These are phyloP conservation scores for Agrocybe praecox DNA, from an alignment of 768 basidiomycete genomes.

Conservation along the genomic window DNA sequence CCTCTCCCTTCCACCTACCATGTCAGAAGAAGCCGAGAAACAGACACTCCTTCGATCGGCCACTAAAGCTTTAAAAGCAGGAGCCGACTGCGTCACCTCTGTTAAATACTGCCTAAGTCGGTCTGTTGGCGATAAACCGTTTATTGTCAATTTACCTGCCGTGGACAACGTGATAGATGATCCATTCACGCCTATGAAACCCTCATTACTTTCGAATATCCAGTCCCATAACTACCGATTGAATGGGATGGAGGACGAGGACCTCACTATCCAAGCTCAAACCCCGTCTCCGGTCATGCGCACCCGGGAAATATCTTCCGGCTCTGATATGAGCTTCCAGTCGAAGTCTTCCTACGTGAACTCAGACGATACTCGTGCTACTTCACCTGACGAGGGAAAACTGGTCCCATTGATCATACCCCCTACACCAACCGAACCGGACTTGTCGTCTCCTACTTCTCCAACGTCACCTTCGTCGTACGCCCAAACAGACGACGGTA, in stretches of 20 bases:
- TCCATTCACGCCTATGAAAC: slow-evolving; percentile 50
- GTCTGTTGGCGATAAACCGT: slow-evolving; percentile 59
- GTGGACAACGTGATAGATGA: slow-evolving; percentile 45
- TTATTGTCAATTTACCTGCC: slow-evolving; percentile 65
- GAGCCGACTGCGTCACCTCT: slow-evolving; percentile 84
- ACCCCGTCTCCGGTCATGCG: slow-evolving; percentile 32
- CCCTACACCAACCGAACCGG: slow-evolving; percentile 38
- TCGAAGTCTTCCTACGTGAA: slow-evolving; percentile 48
- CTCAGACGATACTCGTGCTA: slow-evolving; percentile 52
- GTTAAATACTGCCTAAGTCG: slow-evolving; percentile 82
- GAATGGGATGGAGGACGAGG: slow-evolving; percentile 52
- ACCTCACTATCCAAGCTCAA: slow-evolving; percentile 60
- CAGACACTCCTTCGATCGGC: slow-evolving; percentile 78
- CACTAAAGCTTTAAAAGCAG: slow-evolving; percentile 84
- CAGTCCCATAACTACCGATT: slow-evolving; percentile 37
- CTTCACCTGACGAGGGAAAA: slow-evolving; percentile 49
- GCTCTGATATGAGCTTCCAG: slow-evolving; percentile 52
- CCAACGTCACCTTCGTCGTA: slow-evolving; percentile 53
- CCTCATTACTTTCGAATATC: slow-evolving; percentile 39
- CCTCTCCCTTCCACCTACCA: slow-evolving; percentile 40
- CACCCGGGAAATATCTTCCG: slow-evolving; percentile 43
- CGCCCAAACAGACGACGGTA: slow-evolving; percentile 52
- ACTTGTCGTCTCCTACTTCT: slow-evolving; percentile 56
- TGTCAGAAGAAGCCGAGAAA: slow-evolving; percentile 85
- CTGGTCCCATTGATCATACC: slow-evolving; percentile 25